Percentiles rank a stretch among this genome's conserved stretches.
phyloP scores from a whole-genome alignment of 306 rosid genomes.

The Gleditsia sinensis region DNA sequence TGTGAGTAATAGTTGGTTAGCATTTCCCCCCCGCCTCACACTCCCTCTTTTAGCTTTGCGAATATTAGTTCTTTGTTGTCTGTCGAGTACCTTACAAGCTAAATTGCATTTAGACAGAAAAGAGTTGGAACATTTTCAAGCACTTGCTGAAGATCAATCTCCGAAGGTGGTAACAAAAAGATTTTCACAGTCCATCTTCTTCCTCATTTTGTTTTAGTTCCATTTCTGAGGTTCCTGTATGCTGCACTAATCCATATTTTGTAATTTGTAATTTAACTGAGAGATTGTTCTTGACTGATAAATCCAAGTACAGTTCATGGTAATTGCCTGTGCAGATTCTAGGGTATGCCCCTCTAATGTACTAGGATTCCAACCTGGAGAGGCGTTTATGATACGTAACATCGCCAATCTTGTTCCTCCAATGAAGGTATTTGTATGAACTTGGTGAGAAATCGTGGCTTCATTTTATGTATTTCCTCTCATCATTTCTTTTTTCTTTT shows the following conservation, averaged over 20 bases:
- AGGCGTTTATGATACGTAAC: slow-evolving; percentile 84
- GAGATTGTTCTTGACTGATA: slow-evolving; percentile 49
- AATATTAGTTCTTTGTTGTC: slow-evolving; percentile 1
- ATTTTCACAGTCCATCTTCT: slow-evolving; percentile 6
- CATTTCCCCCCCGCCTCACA: no score
- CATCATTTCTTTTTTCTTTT: not conserved
- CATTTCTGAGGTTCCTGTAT: not conserved
- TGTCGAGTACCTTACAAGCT: slow-evolving; percentile 13
- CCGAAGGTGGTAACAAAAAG: slow-evolving; percentile 65
- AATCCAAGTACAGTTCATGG: slow-evolving; percentile 80
- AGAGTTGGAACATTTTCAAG: slow-evolving; percentile 64
- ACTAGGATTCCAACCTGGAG: slow-evolving; percentile 92
- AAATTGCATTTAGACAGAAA: slow-evolving; percentile 52
- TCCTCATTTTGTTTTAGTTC: slow-evolving; percentile 17
- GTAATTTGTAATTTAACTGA: slow-evolving; percentile 6
- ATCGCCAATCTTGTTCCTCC: slow-evolving; percentile 87
- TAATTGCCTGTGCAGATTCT: slow-evolving; percentile 94
- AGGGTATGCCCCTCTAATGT: slow-evolving; percentile 94
- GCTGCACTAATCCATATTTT: slow-evolving; percentile 14
- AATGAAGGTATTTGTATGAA: slow-evolving; percentile 56
- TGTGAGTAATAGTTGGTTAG: slow-evolving; percentile 53
- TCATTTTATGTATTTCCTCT: not conserved
- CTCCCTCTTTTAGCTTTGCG: not conserved
- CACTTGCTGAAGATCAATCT: slow-evolving; percentile 71
- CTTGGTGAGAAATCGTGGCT: not conserved